Evolutionary conservation across 2,329 filamentous ascomycete genomes (phyloP).

Genomic region (Orbilia ellipsospora): DNA sequence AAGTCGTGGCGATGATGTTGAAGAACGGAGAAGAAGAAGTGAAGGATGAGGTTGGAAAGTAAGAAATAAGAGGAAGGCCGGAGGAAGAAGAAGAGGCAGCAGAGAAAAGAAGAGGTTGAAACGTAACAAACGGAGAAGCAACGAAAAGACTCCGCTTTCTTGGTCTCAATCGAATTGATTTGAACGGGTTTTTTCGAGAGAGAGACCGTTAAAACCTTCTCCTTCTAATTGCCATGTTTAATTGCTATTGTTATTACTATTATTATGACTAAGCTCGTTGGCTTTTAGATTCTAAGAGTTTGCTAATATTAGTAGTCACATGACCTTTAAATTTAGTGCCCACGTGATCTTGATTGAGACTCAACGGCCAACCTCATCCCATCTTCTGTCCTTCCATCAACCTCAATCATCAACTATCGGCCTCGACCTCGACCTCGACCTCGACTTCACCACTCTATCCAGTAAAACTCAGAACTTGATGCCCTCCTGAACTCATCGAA

Average conservation of each 20-base stretch:
- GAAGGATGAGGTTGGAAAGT: too few relatives aligned
- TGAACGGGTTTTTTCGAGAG: too few relatives aligned
- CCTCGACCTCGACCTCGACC: neutral
- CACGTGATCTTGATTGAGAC: neutral
- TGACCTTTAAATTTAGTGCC: constrained; percentile 14
- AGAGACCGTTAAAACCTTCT: too few relatives aligned
- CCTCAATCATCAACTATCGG: constrained; percentile 1
- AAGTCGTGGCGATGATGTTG: constrained; percentile 13
- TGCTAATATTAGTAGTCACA: constrained; percentile 3
- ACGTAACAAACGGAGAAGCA: too few relatives aligned
- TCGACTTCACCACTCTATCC: neutral
- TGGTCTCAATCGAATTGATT: too few relatives aligned
- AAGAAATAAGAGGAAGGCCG: constrained; percentile 1
- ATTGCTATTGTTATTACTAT: too few relatives aligned
- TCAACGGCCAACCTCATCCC: neutral
- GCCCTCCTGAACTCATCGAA: neutral
- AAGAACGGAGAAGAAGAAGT: constrained; percentile 1
- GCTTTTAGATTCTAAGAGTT: too few relatives aligned
- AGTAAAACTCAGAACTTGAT: too few relatives aligned
- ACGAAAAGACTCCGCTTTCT: too few relatives aligned
- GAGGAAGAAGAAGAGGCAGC: constrained; percentile 10
- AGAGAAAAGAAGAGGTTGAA: too few relatives aligned
- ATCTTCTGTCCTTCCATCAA: neutral
- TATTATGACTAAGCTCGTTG: too few relatives aligned
- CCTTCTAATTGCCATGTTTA: too few relatives aligned